Base-by-base conservation (phyloP, 2,329 filamentous ascomycete species). In the Penicillium sp. region DNA sequence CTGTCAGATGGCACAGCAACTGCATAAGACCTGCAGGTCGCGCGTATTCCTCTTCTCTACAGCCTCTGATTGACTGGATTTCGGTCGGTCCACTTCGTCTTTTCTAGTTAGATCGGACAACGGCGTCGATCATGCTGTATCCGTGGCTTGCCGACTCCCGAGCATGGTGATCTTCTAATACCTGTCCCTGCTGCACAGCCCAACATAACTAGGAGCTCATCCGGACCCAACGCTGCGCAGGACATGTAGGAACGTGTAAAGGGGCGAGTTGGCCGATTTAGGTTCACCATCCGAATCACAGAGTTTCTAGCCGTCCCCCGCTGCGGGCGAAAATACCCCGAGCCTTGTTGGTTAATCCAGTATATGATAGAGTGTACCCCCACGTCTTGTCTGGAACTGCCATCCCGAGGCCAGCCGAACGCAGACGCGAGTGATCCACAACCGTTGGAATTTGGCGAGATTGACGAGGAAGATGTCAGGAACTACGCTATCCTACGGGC, bases 1-100 rank as follows among this genome's bases (percentile, higher is more conserved):
- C 27, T 26, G 39, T 8, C 38, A 37, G 18, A 35, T 24, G 32
- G 39, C 39, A 47, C 32, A 47, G 34, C 37, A 27, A 16, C 37
- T 42, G 39, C 40, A 44, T 24, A 20, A 10, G 18, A 28, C 22
- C 39, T 44, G 42, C 45, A 32, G 32, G 40, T 53, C 42, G 48
- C 42, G 45, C 32, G 44, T 48, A 13, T 44, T 42, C 27, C 28
- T 31, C 9, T 34, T 31, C 16, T n/a, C 4, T 14, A 20, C 8
- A 24, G 4, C 22, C 20, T 29, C 16, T 48, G 44, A 44, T 48
- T 48, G 47, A 22, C 27, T 31, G 13, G n/a, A 31, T 42, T 46
- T 34, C 26, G 36, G 34, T 34, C 31, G 41, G 9, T 52, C n/a
- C 29, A 29, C 32, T 11, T 35, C 32, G 13, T 35, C 20, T 13